Percentiles rank a stretch among this genome's conserved stretches.
Evolutionary conservation across 257 asterid genomes (phyloP).

Genomic region (Solanum neorickii): DNA sequence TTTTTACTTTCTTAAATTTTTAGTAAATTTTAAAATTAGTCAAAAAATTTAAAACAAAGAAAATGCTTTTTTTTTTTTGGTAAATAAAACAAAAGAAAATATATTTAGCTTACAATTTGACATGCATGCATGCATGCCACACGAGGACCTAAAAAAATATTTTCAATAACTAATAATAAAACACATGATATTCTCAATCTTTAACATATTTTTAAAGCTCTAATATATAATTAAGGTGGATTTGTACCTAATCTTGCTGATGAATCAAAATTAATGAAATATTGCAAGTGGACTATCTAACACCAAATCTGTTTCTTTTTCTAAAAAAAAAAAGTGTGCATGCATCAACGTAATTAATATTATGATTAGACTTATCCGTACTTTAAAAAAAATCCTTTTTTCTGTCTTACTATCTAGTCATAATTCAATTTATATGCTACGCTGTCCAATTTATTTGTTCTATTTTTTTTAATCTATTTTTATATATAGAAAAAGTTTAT

Average conservation of each 20-base stretch:
- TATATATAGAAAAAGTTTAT: background rate
- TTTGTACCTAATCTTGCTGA: background rate
- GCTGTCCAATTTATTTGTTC: no score
- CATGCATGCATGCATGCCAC: background rate
- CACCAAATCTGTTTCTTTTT: background rate
- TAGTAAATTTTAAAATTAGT: background rate
- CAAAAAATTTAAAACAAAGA: background rate
- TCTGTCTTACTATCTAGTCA: background rate
- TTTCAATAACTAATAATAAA: background rate
- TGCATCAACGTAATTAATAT: background rate
- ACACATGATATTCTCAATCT: background rate
- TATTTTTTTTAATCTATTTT: no score
- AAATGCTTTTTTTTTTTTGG: background rate
- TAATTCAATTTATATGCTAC: background rate
- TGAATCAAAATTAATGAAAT: background rate
- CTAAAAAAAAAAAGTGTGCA: background rate
- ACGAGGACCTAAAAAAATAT: background rate
- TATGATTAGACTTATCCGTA: background rate
- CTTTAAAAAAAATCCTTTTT: background rate
- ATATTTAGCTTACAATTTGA: background rate
- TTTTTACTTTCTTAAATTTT: background rate
- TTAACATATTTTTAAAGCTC: background rate
- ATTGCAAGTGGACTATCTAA: background rate
- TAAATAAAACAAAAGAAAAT: no score
- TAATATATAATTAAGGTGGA: background rate